Base-by-base conservation (phyloP, 108 stramenopile species). In the Cyclotella kingstonii region DNA sequence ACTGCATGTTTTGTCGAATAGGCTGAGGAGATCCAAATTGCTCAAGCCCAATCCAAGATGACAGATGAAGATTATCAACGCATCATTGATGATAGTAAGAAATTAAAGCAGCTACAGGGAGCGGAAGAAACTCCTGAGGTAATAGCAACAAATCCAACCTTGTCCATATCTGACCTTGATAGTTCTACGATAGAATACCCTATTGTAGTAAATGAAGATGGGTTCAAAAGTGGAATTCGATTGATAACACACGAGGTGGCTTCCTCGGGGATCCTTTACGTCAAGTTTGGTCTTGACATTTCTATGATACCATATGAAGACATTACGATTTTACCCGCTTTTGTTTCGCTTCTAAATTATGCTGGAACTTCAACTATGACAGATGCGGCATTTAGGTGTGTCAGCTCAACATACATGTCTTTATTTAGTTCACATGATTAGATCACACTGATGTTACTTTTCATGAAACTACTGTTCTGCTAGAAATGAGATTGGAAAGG, bases 221-320 rank as follows among this genome's bases (percentile, higher is more conserved):
- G 67, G 7, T 72, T 66, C 33, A 78, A 70, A 28, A 68, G 85
- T 40, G 87, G 84, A 22, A 67, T 89, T 26, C 73, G 61, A 40
- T 51, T 93, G 41, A 55, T 92, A 18, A 63, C 65, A 19, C 86
- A 94, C 59, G 74, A 65, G 19, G 63, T 96, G 19, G 58, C 82
- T 44, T 90, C 81, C 47, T 79, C 77, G 46, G 91, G 92, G 25
- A 92, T 97, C 59, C 67, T 86, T 7, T 95, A 95, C 64, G 73
- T 91, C 27, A 88, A 93, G 67, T 76, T 92, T 42, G 86, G 85
- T 1, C 48, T 97, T 12, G 95, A 95, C 68, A 60, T 91, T 28
- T 85, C 85, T 38, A 78, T 64, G 57, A 29, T 97, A 52, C 79
- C 74, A 15, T 83, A 87, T 52, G 82, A 89, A 23, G 90, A 95